Evolutionary conservation across 371 early-diverging fungal genomes (phyloP).

Genomic region (Rhizomucor pusillus): DNA sequence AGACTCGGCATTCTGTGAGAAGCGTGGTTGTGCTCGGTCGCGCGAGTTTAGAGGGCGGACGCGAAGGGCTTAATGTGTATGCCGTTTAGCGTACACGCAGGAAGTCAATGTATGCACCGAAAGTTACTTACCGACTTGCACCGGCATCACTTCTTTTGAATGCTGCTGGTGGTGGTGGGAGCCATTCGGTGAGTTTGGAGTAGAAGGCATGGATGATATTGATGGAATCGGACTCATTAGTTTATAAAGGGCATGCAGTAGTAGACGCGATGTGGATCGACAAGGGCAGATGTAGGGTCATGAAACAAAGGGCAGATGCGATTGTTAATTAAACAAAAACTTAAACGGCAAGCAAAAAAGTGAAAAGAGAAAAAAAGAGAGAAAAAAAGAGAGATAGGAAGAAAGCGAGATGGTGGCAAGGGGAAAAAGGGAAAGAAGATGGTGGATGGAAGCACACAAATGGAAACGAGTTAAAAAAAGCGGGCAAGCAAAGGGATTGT

Average conservation of each 20-base stretch:
- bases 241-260: background rate
- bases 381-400: background rate
- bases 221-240: too few relatives aligned
- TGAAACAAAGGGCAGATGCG: background rate
- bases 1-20: conserved; percentile 37
- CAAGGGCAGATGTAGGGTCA: background rate
- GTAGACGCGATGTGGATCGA: background rate
- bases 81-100: too few relatives aligned
- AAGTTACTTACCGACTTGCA: conserved; percentile 30
- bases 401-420: conserved; percentile 1
- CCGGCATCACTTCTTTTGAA: conserved; percentile 20
- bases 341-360: background rate
- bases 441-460: background rate
- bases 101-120: too few relatives aligned
- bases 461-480: background rate
- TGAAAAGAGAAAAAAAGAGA: conserved; percentile 3
- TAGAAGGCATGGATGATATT: background rate
- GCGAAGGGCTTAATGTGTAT: conserved; percentile 41
- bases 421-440: conserved; percentile 3
- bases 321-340: background rate
- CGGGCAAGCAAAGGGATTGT: background rate
- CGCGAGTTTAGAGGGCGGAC: conserved; percentile 54
- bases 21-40: conserved; percentile 46
- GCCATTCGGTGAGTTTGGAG: background rate
- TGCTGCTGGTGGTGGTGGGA: conserved; percentile 5